Conservation (phyloP, 2,329 filamentous ascomycete genomes). For the Phyllosticta paracitricarpa region DNA sequence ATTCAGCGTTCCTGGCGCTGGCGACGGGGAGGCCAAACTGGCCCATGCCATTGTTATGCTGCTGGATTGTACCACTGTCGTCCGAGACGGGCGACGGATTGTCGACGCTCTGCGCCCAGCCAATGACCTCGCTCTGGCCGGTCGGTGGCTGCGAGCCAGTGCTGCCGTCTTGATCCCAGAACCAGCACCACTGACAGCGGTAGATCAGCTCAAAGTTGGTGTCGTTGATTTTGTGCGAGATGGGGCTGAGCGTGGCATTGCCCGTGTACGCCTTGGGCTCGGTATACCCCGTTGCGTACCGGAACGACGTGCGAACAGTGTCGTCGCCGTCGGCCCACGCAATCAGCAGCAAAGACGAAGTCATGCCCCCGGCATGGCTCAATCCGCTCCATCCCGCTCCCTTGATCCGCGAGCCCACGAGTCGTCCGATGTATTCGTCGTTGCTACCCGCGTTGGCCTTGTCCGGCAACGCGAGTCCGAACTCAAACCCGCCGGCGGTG, state of each 20-base stretch:
- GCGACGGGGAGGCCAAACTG: conserved; percentile 41
- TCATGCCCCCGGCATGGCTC: conserved; percentile 28
- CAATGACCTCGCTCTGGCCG: conserved; percentile 33
- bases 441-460: neutral
- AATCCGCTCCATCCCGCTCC: conserved; percentile 28
- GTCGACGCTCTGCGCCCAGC: conserved; percentile 44
- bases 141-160: conserved; percentile 28
- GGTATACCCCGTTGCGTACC: conserved; percentile 41
- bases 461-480: conserved; percentile 24
- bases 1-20: conserved; percentile 35
- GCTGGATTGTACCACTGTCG: conserved; percentile 36
- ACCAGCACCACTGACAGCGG: conserved; percentile 45
- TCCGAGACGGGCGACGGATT: conserved; percentile 32
- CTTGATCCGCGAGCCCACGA: conserved; percentile 22
- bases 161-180: conserved; percentile 34
- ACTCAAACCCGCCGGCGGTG: conserved; percentile 25
- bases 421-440: conserved; percentile 28
- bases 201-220: conserved; percentile 56
- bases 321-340: conserved; percentile 19
- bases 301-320: conserved; percentile 23
- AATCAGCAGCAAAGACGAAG: conserved; percentile 24
- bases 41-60: conserved; percentile 48
- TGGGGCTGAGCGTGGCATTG: conserved; percentile 50
- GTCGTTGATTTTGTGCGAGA: conserved; percentile 47
- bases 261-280: conserved; percentile 51